phyloP scores from a whole-genome alignment of 1,284 basidiomycete species.

The Cystobasidium pallidum region DNA sequence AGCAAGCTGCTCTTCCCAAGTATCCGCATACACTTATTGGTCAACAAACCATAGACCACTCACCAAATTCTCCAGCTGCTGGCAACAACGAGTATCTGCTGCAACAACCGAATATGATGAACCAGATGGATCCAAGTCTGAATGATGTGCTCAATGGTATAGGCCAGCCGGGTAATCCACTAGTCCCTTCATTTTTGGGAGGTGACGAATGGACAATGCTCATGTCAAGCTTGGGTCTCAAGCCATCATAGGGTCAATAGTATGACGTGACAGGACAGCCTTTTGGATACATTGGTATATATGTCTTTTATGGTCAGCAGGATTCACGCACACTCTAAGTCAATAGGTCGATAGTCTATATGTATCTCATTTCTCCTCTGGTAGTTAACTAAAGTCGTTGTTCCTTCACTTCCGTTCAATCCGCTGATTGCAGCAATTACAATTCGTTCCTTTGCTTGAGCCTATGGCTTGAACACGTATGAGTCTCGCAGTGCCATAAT shows the following conservation, averaged over 20 bases:
- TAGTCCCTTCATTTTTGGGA: constrained; percentile 37
- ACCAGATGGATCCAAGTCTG: constrained; percentile 10
- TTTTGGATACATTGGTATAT: no score
- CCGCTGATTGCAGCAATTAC: no score
- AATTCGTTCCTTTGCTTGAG: background rate
- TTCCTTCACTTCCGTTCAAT: background rate
- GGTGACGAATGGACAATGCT: constrained; percentile 43
- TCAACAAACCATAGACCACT: constrained; percentile 37
- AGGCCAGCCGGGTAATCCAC: constrained; percentile 42
- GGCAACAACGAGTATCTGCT: background rate
- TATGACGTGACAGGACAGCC: background rate
- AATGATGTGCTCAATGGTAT: constrained; percentile 41
- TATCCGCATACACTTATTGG: constrained; percentile 35
- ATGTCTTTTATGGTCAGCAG: no score
- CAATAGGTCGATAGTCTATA: background rate
- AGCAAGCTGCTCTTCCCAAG: constrained; percentile 20
- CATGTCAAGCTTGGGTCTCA: constrained; percentile 36
- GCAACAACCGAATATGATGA: constrained; percentile 1
- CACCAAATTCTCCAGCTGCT: constrained; percentile 39
- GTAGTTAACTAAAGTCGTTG: constrained; percentile 3
- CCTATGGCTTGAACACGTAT: background rate
- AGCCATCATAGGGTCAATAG: constrained; percentile 7
- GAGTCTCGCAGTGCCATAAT: no score
- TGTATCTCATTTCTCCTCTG: background rate
- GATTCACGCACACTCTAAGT: no score